Percentiles rank a stretch among this genome's conserved stretches.
Conservation (phyloP, 208 protist species). For the Phytomonas serpens region DNA sequence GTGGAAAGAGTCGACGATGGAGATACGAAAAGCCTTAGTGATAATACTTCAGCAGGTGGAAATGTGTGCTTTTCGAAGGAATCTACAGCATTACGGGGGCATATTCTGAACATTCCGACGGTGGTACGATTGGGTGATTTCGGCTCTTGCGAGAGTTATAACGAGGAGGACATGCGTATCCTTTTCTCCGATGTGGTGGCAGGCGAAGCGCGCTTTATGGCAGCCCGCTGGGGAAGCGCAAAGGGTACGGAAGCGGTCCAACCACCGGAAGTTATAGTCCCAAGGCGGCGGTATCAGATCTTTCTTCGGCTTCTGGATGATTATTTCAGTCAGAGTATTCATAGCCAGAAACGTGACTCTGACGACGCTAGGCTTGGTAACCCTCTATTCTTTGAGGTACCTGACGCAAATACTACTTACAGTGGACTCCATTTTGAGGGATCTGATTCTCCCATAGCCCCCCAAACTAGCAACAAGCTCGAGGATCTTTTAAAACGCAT, state of each 20-base stretch:
- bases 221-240: constrained; percentile 42
- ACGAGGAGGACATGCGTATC: constrained; percentile 38
- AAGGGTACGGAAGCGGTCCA: constrained; percentile 76
- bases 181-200: constrained; percentile 36
- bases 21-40: not conserved
- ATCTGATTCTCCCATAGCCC: not conserved
- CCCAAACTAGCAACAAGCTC: not conserved
- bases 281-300: constrained; percentile 39
- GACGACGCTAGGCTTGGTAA: not conserved
- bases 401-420: not conserved
- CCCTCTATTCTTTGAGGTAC: not conserved
- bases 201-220: constrained; percentile 38
- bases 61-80: constrained; percentile 4
- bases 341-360: not conserved
- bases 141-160: constrained; percentile 62
- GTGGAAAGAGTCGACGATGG: not conserved
- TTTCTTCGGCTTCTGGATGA: constrained; percentile 25
- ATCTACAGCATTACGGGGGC: not conserved
- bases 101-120: constrained; percentile 21
- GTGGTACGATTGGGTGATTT: constrained; percentile 67
- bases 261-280: constrained; percentile 59
- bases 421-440: not conserved
- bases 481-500: constrained; percentile 13
- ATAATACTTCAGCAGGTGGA: not conserved
- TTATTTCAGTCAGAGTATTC: not conserved